Conservation (phyloP, 2,329 filamentous ascomycete species). For the Zymoseptoria ardabiliae region DNA sequence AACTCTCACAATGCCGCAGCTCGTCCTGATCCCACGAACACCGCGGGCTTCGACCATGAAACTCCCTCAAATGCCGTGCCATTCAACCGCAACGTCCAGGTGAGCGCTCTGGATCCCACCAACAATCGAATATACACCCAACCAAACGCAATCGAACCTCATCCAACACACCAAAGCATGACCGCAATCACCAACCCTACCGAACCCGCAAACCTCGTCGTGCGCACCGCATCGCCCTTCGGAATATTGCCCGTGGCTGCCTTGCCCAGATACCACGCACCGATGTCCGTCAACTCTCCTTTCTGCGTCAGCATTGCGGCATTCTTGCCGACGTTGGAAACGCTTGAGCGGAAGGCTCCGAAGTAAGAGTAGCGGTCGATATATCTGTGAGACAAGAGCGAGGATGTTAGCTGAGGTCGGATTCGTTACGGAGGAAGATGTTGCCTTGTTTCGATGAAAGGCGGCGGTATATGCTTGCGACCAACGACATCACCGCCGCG, state of each 20-base stretch:
- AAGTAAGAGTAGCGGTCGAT: slow-evolving; percentile 68
- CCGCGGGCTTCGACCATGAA: not conserved
- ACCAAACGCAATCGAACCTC: not conserved
- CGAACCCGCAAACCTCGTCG: slow-evolving; percentile 25
- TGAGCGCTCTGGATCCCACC: not conserved
- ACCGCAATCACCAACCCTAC: slow-evolving; percentile 15
- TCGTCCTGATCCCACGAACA: not conserved
- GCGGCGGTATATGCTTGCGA: not conserved
- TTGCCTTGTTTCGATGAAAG: not conserved
- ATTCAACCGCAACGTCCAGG: not conserved
- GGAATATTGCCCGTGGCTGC: slow-evolving; percentile 32
- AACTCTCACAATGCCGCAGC: not conserved
- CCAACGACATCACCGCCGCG: not conserved
- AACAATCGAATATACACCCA: not conserved
- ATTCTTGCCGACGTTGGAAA: slow-evolving; percentile 68
- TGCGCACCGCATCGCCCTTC: slow-evolving; percentile 22
- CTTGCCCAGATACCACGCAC: slow-evolving; percentile 66
- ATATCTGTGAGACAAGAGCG: slow-evolving; percentile 31
- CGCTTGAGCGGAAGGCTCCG: slow-evolving; percentile 58
- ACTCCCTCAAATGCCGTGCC: not conserved
- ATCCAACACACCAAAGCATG: slow-evolving; percentile 16
- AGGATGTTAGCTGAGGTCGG: not conserved
- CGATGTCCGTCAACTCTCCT: slow-evolving; percentile 67
- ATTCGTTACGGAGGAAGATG: not conserved
- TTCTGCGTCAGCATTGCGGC: slow-evolving; percentile 61